Conservation (phyloP, 1,284 basidiomycete species). For the Melampsora abietis-canadensis region DNA sequence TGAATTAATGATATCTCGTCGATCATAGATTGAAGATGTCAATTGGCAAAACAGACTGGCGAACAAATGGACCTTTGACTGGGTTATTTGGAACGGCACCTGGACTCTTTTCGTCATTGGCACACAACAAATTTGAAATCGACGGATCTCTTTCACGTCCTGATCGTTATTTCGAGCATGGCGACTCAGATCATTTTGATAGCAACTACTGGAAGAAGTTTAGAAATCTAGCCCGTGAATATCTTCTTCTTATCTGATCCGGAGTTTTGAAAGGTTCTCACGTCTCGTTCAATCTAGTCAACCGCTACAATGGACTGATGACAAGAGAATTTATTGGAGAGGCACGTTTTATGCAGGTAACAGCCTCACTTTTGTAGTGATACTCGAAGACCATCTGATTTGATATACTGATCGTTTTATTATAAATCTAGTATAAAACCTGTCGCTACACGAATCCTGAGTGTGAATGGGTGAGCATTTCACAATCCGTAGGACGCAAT, state of each 20-base stretch:
- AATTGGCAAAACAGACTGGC: slow-evolving; percentile 4
- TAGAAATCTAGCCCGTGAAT: background rate
- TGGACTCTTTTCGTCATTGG: slow-evolving; percentile 4
- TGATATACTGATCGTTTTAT: too few species aligned
- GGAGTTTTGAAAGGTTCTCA: background rate
- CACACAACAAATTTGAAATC: slow-evolving; percentile 43
- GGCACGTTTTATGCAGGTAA: too few species aligned
- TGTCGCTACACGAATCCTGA: too few species aligned
- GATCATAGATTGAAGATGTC: background rate
- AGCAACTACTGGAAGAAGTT: slow-evolving; percentile 19
- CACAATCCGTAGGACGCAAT: too few species aligned
- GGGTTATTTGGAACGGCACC: slow-evolving; percentile 1
- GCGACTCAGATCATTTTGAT: background rate
- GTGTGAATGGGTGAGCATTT: too few species aligned
- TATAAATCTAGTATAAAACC: too few species aligned
- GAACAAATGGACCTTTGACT: background rate
- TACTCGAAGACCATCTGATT: too few species aligned
- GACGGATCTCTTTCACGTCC: slow-evolving; percentile 32
- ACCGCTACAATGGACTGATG: background rate
- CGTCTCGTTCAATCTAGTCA: background rate
- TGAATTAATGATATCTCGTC: background rate
- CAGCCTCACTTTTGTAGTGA: too few species aligned
- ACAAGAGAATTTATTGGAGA: background rate
- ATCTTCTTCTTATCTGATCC: background rate
- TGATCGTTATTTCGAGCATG: slow-evolving; percentile 27